Conservation (phyloP, 352 stramenopile species). For the Globisporangium paroecandrum region DNA sequence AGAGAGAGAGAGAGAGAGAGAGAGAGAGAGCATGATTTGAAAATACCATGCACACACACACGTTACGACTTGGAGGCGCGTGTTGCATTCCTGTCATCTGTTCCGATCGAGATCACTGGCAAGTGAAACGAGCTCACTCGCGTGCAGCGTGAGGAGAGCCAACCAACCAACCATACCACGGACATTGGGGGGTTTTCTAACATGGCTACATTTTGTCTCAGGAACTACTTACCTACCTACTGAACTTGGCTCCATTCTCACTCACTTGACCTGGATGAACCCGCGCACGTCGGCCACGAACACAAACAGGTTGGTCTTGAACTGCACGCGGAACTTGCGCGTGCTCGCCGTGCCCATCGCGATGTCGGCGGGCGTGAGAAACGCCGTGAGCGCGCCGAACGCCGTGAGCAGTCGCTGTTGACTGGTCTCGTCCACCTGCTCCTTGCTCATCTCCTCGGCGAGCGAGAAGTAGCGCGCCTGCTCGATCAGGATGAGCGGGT, state of each 20-base stretch:
- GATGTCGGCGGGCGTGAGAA: conserved; percentile 58
- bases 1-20: too few species aligned
- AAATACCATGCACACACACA: too few species aligned
- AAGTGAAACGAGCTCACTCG: too few species aligned
- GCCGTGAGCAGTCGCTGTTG: conserved; percentile 57
- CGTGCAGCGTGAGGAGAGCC: too few species aligned
- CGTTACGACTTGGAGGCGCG: too few species aligned
- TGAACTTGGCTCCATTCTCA: neutral
- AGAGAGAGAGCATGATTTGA: too few species aligned
- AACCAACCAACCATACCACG: too few species aligned
- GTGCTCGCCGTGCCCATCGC: conserved; percentile 56
- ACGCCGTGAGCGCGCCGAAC: conserved; percentile 65
- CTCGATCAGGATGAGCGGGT: conserved; percentile 80
- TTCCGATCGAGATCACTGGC: too few species aligned
- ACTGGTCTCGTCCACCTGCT: conserved; percentile 40
- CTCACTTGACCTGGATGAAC: conserved; percentile 78
- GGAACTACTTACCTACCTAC: neutral
- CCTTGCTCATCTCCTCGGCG: conserved; percentile 57
- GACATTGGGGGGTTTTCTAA: neutral
- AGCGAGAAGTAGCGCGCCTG: conserved; percentile 65
- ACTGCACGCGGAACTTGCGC: conserved; percentile 65
- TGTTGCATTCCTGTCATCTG: too few species aligned
- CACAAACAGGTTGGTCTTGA: conserved; percentile 80
- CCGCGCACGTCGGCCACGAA: conserved; percentile 80
- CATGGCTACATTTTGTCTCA: conserved; percentile 1